A percentile compares a stretch with the other conserved stretches of the same genome.
Conservation (phyloP, 768 basidiomycete genomes). For the Hydnum rufescens region DNA sequence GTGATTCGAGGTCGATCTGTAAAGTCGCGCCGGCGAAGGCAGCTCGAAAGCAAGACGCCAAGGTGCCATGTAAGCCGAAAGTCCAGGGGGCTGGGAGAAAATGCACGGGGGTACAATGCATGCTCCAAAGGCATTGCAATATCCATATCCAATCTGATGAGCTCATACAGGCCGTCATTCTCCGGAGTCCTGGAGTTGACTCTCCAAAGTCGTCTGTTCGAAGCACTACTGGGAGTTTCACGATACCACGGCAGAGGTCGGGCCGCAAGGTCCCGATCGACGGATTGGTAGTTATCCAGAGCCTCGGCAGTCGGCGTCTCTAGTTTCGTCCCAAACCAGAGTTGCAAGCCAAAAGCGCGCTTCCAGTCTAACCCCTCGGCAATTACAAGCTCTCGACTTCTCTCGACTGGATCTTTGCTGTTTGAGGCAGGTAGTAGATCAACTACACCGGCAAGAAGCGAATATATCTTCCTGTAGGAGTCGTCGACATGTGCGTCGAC, state of each 20-base stretch:
- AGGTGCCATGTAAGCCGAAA: slow-evolving; percentile 82
- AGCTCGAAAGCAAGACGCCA: slow-evolving; percentile 69
- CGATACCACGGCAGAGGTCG: slow-evolving; percentile 31
- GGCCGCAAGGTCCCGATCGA: slow-evolving; percentile 12
- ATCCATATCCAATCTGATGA: slow-evolving; percentile 60
- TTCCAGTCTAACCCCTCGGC: slow-evolving; percentile 80
- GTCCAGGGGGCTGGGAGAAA: slow-evolving; percentile 55
- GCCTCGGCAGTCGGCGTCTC: slow-evolving; percentile 45
- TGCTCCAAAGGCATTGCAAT: slow-evolving; percentile 46
- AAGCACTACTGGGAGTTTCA: neutral
- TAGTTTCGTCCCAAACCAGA: slow-evolving; percentile 66
- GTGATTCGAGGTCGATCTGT: slow-evolving; percentile 35
- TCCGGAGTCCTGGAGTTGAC: neutral
- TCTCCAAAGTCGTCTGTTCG: neutral
- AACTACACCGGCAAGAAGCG: slow-evolving; percentile 60
- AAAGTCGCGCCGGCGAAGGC: slow-evolving; percentile 69
- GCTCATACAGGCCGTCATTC: slow-evolving; percentile 55
- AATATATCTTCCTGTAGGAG: slow-evolving; percentile 60
- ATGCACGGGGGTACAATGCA: slow-evolving; percentile 52
- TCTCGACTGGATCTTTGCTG: slow-evolving; percentile 31
- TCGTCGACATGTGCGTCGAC: slow-evolving; percentile 47
- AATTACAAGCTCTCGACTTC: slow-evolving; percentile 38
- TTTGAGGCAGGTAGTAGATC: slow-evolving; percentile 31
- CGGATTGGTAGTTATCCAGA: slow-evolving; percentile 33
- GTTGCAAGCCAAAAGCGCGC: slow-evolving; percentile 66